Conservation (phyloP, 768 basidiomycete species). For the Suillus lakei region DNA sequence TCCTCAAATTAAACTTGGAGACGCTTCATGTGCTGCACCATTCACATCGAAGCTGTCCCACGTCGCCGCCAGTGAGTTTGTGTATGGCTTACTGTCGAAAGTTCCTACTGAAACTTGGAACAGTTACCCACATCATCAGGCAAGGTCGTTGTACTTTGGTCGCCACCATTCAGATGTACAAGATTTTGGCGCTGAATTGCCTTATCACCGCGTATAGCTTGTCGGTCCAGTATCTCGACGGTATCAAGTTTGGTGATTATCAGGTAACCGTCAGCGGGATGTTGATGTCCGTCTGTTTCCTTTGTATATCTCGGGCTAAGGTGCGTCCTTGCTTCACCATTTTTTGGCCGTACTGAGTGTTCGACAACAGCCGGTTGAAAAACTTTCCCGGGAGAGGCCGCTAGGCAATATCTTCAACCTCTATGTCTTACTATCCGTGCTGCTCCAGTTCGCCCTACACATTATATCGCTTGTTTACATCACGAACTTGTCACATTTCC, state of each 20-base stretch:
- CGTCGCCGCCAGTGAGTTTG: constrained; percentile 86
- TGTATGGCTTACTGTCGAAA: not conserved
- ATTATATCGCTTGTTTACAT: constrained; percentile 92
- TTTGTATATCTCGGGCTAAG: constrained; percentile 94
- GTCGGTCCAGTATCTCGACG: constrained; percentile 96
- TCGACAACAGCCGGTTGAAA: constrained; percentile 85
- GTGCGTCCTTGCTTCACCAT: constrained; percentile 44
- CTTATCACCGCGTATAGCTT: constrained; percentile 98
- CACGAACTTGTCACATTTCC: constrained; percentile 77
- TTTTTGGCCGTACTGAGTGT: constrained; percentile 7
- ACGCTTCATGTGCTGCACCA: constrained; percentile 97
- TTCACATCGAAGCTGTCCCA: constrained; percentile 99
- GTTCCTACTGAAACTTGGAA: constrained; percentile 4
- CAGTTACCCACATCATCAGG: constrained; percentile 96
- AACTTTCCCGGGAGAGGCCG: constrained; percentile 75
- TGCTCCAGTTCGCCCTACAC: constrained; percentile 93
- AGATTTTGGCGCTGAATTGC: constrained; percentile 97
- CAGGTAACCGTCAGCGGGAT: constrained; percentile 93
- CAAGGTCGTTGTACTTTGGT: constrained; percentile 99
- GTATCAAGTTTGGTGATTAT: constrained; percentile 99
- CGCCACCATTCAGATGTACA: constrained; percentile 99
- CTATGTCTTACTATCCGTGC: constrained; percentile 90
- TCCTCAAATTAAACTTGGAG: constrained; percentile 99
- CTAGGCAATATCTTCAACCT: constrained; percentile 83
- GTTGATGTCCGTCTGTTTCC: constrained; percentile 94